Base-by-base conservation (phyloP, 768 basidiomycete genomes). In the Xerocomus spinulosus region DNA sequence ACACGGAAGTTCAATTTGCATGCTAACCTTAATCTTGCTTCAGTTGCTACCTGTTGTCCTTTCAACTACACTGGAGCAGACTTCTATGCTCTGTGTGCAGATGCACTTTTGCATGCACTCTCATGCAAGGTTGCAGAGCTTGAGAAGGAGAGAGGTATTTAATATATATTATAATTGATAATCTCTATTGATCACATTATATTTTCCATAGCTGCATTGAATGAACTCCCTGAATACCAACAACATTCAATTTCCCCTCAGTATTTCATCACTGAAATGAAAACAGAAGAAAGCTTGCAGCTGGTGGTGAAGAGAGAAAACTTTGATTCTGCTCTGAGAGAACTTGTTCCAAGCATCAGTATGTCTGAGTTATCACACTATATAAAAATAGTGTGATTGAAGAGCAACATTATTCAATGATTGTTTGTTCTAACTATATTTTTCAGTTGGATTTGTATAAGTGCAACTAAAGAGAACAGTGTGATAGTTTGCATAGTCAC, bases 31-130 rank as follows among this genome's bases (percentile, higher is more conserved):
- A 71, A 83, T 56, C 77, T 98, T 7, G 64, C 66, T 17, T 51
- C 58, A 8, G 67, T 99, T 36, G 89, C 87, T 18, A 73, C 81
- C 23, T 69, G 71, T 28, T 98, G 94, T 52, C 85, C 92, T 0
- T 91, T 94, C 73, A 92, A 93, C 62, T 93, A 86, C 62, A 98
- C 96, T 3, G 96, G 96, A 36, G 96, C 96, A 34, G 96, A 99
- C 64, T 93, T 98, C 53, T 98, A 99, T 71, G 96, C 96, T 0
- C 72, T 99, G 9, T 98, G 96, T 66, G 88, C 92, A 5, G 95
- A 99, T 67, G 94, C 96, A 1, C 82, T 99, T 78, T 74, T 99
- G 48, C 88, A 89, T 64, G 92, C 96, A 9, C 95, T 99, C 84
- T 83, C 91, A 18, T 73, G 88, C 30, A 92, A 86, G 55, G 94